Evolutionary conservation across 331 rosid species (phyloP).

Genomic region (Telfairia occidentalis): DNA sequence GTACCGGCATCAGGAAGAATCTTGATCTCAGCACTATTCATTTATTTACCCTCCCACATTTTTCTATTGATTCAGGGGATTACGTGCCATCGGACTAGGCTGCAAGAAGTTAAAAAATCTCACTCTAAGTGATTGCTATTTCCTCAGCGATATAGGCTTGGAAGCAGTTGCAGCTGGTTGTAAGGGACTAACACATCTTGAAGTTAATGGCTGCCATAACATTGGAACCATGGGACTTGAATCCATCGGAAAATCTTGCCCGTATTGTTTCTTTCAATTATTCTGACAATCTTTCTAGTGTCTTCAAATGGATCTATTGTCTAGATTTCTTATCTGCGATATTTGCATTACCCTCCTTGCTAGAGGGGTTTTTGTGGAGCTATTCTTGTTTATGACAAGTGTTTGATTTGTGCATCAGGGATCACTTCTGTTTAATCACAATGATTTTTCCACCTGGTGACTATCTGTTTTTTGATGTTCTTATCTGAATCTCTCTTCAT

Average conservation of each 20-base stretch:
- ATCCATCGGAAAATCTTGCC: conserved; percentile 79
- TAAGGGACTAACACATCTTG: conserved; percentile 79
- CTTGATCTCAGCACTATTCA: background rate
- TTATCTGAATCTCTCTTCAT: background rate
- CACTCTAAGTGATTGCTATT: conserved; percentile 77
- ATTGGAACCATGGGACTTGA: conserved; percentile 74
- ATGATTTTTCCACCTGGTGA: background rate
- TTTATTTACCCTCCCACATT: background rate
- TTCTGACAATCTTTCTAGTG: conserved; percentile 12
- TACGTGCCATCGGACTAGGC: conserved; percentile 64
- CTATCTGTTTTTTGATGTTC: background rate
- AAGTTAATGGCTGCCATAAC: conserved; percentile 93
- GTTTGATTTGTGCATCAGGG: background rate
- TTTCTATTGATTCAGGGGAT: conserved; percentile 45
- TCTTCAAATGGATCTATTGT: conserved; percentile 8
- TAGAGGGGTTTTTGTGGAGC: background rate
- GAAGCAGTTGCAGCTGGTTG: conserved; percentile 91
- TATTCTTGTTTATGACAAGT: background rate
- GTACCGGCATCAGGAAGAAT: background rate
- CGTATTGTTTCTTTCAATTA: conserved; percentile 37
- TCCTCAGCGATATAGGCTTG: conserved; percentile 77
- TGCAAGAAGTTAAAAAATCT: conserved; percentile 81
- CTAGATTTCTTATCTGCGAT: conserved; percentile 11
- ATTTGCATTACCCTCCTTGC: background rate
- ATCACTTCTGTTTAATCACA: background rate